Evolutionary conservation across 1,139 yeast genomes (phyloP).

Genomic region (Yamadazyma sp.): DNA sequence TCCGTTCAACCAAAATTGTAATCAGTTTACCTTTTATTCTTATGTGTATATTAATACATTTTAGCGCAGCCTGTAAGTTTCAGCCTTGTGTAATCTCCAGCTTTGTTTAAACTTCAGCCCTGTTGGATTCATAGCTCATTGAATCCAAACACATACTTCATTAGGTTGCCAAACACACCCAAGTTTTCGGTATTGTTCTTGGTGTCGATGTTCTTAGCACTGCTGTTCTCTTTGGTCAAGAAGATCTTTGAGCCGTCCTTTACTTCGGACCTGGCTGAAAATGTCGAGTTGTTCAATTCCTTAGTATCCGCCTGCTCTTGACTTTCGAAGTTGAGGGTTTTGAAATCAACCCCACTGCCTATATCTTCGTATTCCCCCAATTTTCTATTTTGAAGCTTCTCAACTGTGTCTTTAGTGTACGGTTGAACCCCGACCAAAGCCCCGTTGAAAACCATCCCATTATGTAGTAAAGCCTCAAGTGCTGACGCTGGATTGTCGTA

Average conservation of each 20-base stretch:
- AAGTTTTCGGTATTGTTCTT: slow-evolving; percentile 29
- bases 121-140: slow-evolving; percentile 33
- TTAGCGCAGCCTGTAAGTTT: too few relatives aligned
- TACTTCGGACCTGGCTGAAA: slow-evolving; percentile 32
- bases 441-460: slow-evolving; percentile 72
- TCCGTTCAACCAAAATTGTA: slow-evolving; percentile 41
- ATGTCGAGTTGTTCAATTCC: slow-evolving; percentile 14
- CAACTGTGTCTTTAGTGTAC: slow-evolving; percentile 59
- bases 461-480: slow-evolving; percentile 78
- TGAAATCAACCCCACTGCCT: slow-evolving; percentile 35
- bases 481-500: slow-evolving; percentile 78
- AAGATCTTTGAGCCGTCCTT: slow-evolving; percentile 45
- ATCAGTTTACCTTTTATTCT: background rate
- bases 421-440: slow-evolving; percentile 77
- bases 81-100: too few relatives aligned
- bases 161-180: slow-evolving; percentile 34
- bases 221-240: slow-evolving; percentile 23
- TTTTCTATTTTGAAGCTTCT: slow-evolving; percentile 58
- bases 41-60: too few relatives aligned
- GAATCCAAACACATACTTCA: slow-evolving; percentile 46
- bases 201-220: slow-evolving; percentile 18
- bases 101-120: too few relatives aligned
- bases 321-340: slow-evolving; percentile 4
- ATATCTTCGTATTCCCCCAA: slow-evolving; percentile 55
- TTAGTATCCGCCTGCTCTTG: slow-evolving; percentile 10